A percentile compares a stretch with the other conserved stretches of the same genome.
Conservation (phyloP, 768 basidiomycete species). For the Coprinopsis strossmayeri region DNA sequence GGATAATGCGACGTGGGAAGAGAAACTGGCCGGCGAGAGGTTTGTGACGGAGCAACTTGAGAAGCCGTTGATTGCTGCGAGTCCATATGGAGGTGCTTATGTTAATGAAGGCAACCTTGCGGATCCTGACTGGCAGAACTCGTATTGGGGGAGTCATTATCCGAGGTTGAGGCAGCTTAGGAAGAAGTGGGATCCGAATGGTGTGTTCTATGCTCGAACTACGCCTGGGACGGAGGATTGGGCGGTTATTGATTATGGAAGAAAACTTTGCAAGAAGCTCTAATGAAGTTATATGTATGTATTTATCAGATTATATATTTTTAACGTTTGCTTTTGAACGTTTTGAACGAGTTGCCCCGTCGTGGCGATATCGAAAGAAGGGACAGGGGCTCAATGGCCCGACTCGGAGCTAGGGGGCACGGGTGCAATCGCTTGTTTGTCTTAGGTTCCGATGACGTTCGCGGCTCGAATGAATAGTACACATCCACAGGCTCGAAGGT, state of each 20-base stretch:
- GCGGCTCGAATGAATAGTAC: too few relatives aligned
- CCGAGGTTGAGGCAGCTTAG: conserved; percentile 1
- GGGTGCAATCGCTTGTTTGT: too few relatives aligned
- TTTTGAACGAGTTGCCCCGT: too few relatives aligned
- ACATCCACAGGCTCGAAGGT: too few relatives aligned
- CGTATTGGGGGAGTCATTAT: conserved; percentile 1
- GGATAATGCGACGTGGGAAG: conserved; percentile 4
- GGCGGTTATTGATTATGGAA: conserved; percentile 3
- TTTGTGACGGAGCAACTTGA: conserved; percentile 11
- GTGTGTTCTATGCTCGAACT: conserved; percentile 5
- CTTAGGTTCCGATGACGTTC: too few relatives aligned
- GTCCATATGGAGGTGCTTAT: conserved; percentile 12
- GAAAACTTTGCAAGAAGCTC: conserved; percentile 2
- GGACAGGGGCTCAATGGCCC: too few relatives aligned
- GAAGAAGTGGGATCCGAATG: conserved; percentile 2
- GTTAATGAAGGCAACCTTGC: conserved; percentile 13
- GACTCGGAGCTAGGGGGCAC: too few relatives aligned
- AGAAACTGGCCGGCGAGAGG: conserved; percentile 10
- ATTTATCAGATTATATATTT: too few relatives aligned
- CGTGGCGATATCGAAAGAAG: too few relatives aligned
- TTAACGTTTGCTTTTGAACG: too few relatives aligned
- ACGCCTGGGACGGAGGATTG: conserved; percentile 3
- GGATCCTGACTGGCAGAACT: conserved; percentile 5
- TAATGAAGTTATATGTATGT: too few relatives aligned
- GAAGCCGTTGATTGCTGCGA: conserved; percentile 9